Percentiles rank a stretch among this genome's conserved stretches.
Conservation (phyloP, 108 stramenopile genomes). For the Skeletonema grethae region DNA sequence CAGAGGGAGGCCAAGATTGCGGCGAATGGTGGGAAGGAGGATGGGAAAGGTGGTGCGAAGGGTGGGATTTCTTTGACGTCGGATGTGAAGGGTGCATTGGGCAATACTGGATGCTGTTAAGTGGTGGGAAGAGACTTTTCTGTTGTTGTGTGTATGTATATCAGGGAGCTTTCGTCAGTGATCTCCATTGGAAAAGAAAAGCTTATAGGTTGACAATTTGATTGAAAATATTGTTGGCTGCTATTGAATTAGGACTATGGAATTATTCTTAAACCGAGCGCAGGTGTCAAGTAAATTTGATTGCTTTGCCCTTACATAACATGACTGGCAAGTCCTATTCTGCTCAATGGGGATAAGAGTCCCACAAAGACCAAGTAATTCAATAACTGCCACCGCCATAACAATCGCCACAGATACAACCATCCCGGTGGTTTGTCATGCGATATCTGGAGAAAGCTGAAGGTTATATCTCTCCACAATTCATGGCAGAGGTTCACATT, state of each 20-base stretch:
- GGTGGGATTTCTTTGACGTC: constrained; percentile 60
- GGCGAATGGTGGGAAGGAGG: constrained; percentile 48
- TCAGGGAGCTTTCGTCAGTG: not conserved
- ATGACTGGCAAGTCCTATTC: not conserved
- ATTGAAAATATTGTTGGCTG: not conserved
- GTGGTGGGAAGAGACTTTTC: constrained; percentile 8
- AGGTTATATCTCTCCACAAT: constrained; percentile 71
- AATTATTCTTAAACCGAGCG: not conserved
- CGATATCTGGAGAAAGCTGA: constrained; percentile 60
- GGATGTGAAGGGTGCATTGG: constrained; percentile 43
- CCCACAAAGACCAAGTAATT: constrained; percentile 57
- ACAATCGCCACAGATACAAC: constrained; percentile 55
- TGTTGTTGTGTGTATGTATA: not conserved
- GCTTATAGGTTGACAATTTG: not conserved
- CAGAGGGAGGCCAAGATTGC: constrained; percentile 65
- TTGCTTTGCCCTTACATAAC: not conserved
- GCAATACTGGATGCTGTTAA: not conserved
- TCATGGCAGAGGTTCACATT: constrained; percentile 76
- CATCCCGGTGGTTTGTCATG: constrained; percentile 47
- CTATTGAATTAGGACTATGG: not conserved
- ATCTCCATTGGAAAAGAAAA: too few species aligned
- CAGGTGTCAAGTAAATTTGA: not conserved
- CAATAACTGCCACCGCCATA: constrained; percentile 72
- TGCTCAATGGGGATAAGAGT: constrained; percentile 35
- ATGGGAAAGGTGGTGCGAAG: constrained; percentile 40